phyloP scores from a whole-genome alignment of 306 rosid genomes.

The Senna tora region DNA sequence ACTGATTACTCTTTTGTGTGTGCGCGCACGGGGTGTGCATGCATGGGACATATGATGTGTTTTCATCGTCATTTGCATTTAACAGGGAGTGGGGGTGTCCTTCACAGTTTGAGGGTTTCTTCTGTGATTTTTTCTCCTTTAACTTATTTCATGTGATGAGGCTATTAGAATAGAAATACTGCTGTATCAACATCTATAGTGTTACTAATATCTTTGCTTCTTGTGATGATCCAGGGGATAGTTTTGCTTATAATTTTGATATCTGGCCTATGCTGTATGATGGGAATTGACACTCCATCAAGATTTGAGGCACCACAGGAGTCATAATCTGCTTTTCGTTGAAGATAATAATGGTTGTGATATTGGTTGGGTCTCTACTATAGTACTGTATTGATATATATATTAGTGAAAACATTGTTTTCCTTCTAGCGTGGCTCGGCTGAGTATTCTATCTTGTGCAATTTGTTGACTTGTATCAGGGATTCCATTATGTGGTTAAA shows the following conservation, averaged over 20 bases:
- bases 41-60: neutral
- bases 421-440: slow-evolving; percentile 22
- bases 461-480: slow-evolving; percentile 31
- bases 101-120: slow-evolving; percentile 2
- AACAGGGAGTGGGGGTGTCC: neutral
- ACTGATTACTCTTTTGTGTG: neutral
- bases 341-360: slow-evolving; percentile 36
- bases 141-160: neutral
- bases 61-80: slow-evolving; percentile 21
- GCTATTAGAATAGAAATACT: neutral
- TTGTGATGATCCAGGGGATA: slow-evolving; percentile 64
- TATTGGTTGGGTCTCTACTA: slow-evolving; percentile 38
- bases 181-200: slow-evolving; percentile 3
- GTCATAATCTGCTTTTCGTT: slow-evolving; percentile 51
- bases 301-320: slow-evolving; percentile 94
- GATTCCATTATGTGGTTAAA: slow-evolving; percentile 33
- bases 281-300: slow-evolving; percentile 97
- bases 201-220: slow-evolving; percentile 43
- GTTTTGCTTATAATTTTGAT: slow-evolving; percentile 84
- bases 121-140: slow-evolving; percentile 4
- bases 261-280: slow-evolving; percentile 97
- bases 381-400: slow-evolving; percentile 35
- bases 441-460: slow-evolving; percentile 27
- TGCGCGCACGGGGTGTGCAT: no score
- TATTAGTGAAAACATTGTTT: slow-evolving; percentile 35